Conservation (phyloP, 805 yeast species). For the Starmerella bombicola region DNA sequence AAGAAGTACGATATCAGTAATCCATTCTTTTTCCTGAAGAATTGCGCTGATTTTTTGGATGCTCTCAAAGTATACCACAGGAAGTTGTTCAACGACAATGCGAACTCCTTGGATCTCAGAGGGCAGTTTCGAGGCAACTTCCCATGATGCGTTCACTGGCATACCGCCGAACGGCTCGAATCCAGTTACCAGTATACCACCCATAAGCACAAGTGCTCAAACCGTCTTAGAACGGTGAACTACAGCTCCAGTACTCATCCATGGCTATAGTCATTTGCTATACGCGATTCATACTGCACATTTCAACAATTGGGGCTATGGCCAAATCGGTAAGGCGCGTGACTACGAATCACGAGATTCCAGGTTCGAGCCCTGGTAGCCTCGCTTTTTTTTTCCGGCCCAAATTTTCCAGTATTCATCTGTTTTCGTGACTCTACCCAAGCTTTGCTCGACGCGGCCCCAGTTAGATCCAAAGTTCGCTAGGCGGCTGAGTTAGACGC, state of each 20-base stretch:
- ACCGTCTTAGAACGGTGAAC: no score
- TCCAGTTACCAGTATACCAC: constrained; percentile 14
- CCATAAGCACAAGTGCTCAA: no score
- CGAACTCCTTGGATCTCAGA: constrained; percentile 1
- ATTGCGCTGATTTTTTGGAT: constrained; percentile 5
- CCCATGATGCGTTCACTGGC: constrained; percentile 19
- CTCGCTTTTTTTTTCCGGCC: constrained; percentile 16
- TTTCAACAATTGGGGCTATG: constrained; percentile 17
- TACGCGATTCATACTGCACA: neutral
- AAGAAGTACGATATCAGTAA: constrained; percentile 15
- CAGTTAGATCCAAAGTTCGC: no score
- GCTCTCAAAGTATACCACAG: constrained; percentile 14
- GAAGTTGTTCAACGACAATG: constrained; percentile 9
- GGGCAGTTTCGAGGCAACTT: constrained; percentile 13
- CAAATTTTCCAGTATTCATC: no score
- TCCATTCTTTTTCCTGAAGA: constrained; percentile 6
- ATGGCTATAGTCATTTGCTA: neutral
- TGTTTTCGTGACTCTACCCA: no score
- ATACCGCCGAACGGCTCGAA: constrained; percentile 19
- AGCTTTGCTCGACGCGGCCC: no score
- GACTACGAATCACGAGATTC: constrained; percentile 24
- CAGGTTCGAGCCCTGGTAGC: constrained; percentile 25
- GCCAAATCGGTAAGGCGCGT: constrained; percentile 25
- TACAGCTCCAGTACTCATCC: no score
- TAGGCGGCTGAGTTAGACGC: no score